phyloP scores from a whole-genome alignment of 164 flowering plant genomes.

The Umbilicus rupestris region DNA sequence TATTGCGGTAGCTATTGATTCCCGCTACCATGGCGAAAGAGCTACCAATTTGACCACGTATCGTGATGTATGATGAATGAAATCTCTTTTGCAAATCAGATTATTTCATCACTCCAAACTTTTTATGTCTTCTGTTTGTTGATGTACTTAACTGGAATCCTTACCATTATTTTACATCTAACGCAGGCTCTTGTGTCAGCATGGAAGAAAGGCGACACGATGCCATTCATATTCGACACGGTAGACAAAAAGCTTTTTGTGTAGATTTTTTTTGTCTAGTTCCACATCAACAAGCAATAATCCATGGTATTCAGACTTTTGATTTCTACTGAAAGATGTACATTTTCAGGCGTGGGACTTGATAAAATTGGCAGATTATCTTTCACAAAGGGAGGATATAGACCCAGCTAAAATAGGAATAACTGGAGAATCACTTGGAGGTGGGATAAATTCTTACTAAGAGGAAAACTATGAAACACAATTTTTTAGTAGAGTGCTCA shows the following conservation, averaged over 20 bases:
- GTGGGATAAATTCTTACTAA: constrained; percentile 24
- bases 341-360: constrained; percentile 69
- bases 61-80: constrained; percentile 39
- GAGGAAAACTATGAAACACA: not conserved
- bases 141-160: not conserved
- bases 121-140: not conserved
- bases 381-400: constrained; percentile 67
- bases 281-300: not conserved
- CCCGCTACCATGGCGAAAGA: constrained; percentile 98
- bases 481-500: constrained; percentile 1
- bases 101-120: not conserved
- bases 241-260: constrained; percentile 23
- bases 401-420: constrained; percentile 77
- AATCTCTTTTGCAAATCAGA: not conserved
- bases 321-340: not conserved
- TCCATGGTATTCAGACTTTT: not conserved
- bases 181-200: constrained; percentile 79
- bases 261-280: not conserved
- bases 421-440: constrained; percentile 98
- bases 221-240: constrained; percentile 96
- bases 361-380: constrained; percentile 87
- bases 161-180: not conserved
- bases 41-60: constrained; percentile 61
- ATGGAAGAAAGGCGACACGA: constrained; percentile 84
- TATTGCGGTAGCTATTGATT: constrained; percentile 80